phyloP scores from a whole-genome alignment of 441 rosid genomes.

The Manihot esculenta region DNA sequence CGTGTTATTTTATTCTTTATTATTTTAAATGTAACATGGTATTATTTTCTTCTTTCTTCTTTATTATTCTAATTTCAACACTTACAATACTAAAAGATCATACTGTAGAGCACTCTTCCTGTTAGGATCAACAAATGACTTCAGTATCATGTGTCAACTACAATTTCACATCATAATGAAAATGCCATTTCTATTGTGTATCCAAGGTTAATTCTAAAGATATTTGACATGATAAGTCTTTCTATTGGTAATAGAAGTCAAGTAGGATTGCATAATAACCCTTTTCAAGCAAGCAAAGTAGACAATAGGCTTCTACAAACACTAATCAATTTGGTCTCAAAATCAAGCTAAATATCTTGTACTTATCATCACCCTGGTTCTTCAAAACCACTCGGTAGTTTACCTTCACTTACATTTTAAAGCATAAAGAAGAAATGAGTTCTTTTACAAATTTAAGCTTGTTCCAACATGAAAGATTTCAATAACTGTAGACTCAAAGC shows the following conservation, averaged over 20 bases:
- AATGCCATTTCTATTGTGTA: background rate
- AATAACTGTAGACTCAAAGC: background rate
- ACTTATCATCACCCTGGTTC: background rate
- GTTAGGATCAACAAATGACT: background rate
- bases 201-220: background rate
- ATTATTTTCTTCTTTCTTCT: too few relatives aligned
- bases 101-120: background rate
- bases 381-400: background rate
- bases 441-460: slow-evolving; percentile 8
- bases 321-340: background rate
- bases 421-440: background rate
- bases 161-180: background rate
- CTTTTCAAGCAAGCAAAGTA: background rate
- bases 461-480: background rate
- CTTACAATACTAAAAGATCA: background rate
- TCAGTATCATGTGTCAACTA: background rate
- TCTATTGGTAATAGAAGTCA: background rate
- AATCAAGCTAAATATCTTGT: background rate
- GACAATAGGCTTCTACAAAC: background rate
- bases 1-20: too few relatives aligned
- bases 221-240: too few relatives aligned
- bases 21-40: too few relatives aligned
- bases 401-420: too few relatives aligned
- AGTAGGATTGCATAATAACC: background rate
- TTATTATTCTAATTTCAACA: too few relatives aligned